Evolutionary conservation across 1,284 basidiomycete genomes (phyloP).

Genomic region (Sutorius eximius): DNA sequence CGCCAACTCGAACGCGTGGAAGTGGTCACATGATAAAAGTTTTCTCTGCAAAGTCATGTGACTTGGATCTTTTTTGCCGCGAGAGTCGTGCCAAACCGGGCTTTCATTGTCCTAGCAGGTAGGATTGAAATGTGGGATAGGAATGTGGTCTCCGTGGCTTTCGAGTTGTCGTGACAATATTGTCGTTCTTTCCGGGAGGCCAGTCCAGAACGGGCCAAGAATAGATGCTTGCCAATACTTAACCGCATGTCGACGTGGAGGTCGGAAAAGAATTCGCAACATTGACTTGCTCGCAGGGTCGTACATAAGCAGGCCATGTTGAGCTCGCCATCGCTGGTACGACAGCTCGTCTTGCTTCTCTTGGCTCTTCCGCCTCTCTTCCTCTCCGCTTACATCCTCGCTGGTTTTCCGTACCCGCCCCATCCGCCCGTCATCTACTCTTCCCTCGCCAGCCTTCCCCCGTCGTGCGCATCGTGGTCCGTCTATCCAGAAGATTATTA

Average conservation of each 20-base stretch:
- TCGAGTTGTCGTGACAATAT: no score
- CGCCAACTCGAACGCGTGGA: constrained; percentile 35
- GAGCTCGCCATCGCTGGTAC: constrained; percentile 7
- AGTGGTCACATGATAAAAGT: constrained; percentile 28
- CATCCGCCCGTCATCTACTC: constrained; percentile 47
- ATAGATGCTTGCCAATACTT: no score
- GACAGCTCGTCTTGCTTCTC: constrained; percentile 49
- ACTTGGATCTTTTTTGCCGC: not conserved
- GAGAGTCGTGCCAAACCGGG: no score
- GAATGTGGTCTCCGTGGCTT: no score
- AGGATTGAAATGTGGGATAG: no score
- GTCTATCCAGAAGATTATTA: constrained; percentile 72
- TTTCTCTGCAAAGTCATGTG: constrained; percentile 27
- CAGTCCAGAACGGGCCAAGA: no score
- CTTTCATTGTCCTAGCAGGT: no score
- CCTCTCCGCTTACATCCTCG: constrained; percentile 57
- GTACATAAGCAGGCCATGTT: constrained; percentile 16
- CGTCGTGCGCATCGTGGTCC: constrained; percentile 52
- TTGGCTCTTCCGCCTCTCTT: constrained; percentile 60
- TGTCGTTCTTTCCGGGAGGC: no score
- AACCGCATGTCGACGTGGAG: no score
- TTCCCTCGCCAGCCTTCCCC: constrained; percentile 59
- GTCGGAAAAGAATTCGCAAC: no score
- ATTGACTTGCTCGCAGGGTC: not conserved
- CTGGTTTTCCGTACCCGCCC: constrained; percentile 61